These are phyloP conservation scores for Lactarius deliciosus DNA, from an alignment of 768 basidiomycete species.

Conservation along the genomic window DNA sequence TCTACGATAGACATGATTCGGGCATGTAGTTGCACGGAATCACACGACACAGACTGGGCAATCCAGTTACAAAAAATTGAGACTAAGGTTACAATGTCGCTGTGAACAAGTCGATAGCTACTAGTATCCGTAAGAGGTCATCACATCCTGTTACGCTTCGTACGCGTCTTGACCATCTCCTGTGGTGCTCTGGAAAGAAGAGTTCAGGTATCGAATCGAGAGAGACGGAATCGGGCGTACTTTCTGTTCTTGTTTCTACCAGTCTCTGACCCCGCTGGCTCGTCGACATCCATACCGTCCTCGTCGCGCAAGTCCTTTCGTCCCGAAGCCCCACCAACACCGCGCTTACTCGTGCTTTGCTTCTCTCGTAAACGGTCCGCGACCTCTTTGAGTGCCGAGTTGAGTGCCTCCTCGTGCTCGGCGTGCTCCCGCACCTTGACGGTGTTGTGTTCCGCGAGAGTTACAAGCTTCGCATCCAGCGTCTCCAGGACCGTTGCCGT, in stretches of 20 bases:
- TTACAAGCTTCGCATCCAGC: slow-evolving; percentile 66
- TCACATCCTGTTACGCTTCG: slow-evolving; percentile 29
- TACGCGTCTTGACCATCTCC: slow-evolving; percentile 24
- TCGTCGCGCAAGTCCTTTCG: slow-evolving; percentile 25
- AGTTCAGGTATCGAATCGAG: not conserved
- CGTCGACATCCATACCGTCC: slow-evolving; percentile 32
- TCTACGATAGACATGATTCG: slow-evolving; percentile 8
- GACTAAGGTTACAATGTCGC: slow-evolving; percentile 22
- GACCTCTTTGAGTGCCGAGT: slow-evolving; percentile 57
- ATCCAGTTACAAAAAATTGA: slow-evolving; percentile 1
- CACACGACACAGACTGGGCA: slow-evolving; percentile 12
- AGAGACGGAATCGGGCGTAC: slow-evolving; percentile 8
- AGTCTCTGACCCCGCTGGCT: slow-evolving; percentile 18
- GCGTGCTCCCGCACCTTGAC: slow-evolving; percentile 44
- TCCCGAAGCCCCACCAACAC: slow-evolving; percentile 9
- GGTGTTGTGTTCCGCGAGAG: slow-evolving; percentile 48
- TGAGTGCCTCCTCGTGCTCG: slow-evolving; percentile 56
- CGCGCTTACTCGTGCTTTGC: slow-evolving; percentile 29
- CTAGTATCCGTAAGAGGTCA: not conserved
- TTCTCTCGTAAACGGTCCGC: slow-evolving; percentile 59
- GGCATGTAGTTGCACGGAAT: slow-evolving; percentile 6
- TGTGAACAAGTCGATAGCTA: slow-evolving; percentile 11
- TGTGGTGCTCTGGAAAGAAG: slow-evolving; percentile 22
- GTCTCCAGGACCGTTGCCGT: slow-evolving; percentile 68
- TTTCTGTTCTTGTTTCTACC: slow-evolving; percentile 26